Evolutionary conservation across 805 yeast genomes (phyloP), one percentile per base, ranked within the genome.

Genomic region (Candida gorgasii): DNA sequence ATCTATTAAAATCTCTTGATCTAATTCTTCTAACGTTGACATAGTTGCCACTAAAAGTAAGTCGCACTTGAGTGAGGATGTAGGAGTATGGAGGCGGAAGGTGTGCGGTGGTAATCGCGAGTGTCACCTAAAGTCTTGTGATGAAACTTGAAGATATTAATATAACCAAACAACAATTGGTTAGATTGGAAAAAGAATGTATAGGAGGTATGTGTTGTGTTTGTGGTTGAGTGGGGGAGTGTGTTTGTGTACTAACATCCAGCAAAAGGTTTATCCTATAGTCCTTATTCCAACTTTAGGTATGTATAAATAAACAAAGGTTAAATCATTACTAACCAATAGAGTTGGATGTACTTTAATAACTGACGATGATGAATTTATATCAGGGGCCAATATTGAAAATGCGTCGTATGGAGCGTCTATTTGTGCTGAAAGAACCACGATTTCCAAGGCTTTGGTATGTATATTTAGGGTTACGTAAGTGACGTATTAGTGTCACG

Each of bases 1-100:
- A 61, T 89, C 97, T 48, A 90, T 69, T 50, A 78, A 86, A 52
- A 77, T 76, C 36, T 72, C 79, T 40, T 73, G 79, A 44, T 85
- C 92, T 51, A 88, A 66, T 57, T 89, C 96, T 69, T 89, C 96
- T 50, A 89, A 68, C 5, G 96, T 87, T 18, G 95, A 76, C 96
- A 89, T 88, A 29, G 26, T 40, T 40, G 43, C 43, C 43, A 40
- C 43, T 40, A 12, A 15, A 31, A 19, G 23, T n/a, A 17, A 17
- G 14, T 33, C 36, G 36, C 36, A 13, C 26, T 30, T 14, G 6
- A 6, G 8, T 30, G 8, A 9, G 19, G n/a, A n/a, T n/a, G n/a
- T n/a, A n/a, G n/a, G n/a, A n/a, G n/a, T n/a, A 9, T 8, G 23
- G 28, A 8, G 28, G 28, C 28, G 28, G 28, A 26, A 26, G 28